Percentiles rank a stretch among this genome's conserved stretches.
Evolutionary conservation across 73 alveolate genomes (phyloP).

Genomic region (Durusdinium trenchii): DNA sequence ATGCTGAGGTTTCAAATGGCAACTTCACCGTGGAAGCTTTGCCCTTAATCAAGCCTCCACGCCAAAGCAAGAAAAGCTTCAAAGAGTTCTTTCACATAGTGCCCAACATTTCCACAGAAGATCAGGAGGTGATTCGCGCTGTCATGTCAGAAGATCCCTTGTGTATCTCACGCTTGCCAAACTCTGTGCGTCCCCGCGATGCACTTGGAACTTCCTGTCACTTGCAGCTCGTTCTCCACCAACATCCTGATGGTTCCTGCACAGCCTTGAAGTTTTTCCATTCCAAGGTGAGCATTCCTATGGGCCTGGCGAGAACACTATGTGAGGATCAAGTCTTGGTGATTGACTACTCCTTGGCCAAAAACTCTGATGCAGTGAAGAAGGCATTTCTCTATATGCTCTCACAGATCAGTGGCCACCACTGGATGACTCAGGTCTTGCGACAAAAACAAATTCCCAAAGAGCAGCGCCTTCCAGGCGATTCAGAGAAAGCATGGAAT

Average conservation of each 20-base stretch:
- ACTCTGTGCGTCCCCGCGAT: conserved; percentile 17
- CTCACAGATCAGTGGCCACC: not conserved
- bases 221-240: not conserved
- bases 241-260: not conserved
- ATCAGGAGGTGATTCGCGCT: not conserved
- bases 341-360: conserved; percentile 20
- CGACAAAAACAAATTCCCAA: not conserved
- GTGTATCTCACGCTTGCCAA: not conserved
- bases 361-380: not conserved
- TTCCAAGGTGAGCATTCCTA: not conserved
- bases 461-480: not conserved
- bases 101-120: not conserved
- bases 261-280: not conserved
- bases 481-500: not conserved
- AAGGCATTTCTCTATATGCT: not conserved
- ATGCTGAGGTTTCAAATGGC: not conserved
- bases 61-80: not conserved
- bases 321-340: not conserved
- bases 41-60: not conserved
- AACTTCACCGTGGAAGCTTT: not conserved
- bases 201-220: not conserved
- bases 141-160: not conserved
- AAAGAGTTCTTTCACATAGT: conserved; percentile 20
- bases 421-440: conserved; percentile 6
- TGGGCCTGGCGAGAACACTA: not conserved